Conservation (phyloP, 2,329 filamentous ascomycete genomes). For the Alternaria sp. region DNA sequence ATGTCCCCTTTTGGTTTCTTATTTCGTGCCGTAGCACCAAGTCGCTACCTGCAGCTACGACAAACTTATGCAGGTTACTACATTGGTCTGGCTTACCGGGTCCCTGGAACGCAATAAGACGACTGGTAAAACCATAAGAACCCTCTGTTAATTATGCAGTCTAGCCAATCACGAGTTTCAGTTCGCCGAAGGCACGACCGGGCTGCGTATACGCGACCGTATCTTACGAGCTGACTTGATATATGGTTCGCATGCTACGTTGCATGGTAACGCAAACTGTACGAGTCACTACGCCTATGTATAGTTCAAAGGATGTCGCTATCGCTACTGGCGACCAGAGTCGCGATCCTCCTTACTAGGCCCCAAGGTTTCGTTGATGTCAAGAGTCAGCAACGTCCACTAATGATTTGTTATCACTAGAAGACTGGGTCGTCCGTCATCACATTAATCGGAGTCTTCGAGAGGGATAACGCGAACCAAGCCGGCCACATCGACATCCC, state of each 20-base stretch:
- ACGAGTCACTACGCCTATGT: slow-evolving; percentile 4
- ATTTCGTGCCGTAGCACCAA: slow-evolving; percentile 10
- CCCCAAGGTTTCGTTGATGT: slow-evolving; percentile 11
- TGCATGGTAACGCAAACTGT: not conserved
- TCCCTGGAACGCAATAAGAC: slow-evolving; percentile 5
- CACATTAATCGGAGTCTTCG: not conserved
- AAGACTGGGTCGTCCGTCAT: not conserved
- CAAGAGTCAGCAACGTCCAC: slow-evolving; percentile 13
- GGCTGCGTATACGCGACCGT: not conserved
- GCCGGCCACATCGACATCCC: not conserved
- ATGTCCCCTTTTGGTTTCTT: slow-evolving; percentile 18
- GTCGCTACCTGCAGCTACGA: slow-evolving; percentile 12
- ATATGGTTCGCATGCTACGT: not conserved
- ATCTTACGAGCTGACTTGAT: slow-evolving; percentile 4
- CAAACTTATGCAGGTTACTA: slow-evolving; percentile 23
- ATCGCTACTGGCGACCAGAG: not conserved
- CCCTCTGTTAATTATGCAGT: slow-evolving; percentile 3
- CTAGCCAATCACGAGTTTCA: slow-evolving; percentile 8
- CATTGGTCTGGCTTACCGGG: slow-evolving; percentile 11
- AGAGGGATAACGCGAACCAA: not conserved
- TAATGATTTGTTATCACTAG: not conserved
- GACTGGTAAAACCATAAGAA: slow-evolving; percentile 11
- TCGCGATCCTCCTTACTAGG: slow-evolving; percentile 9
- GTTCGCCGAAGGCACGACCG: slow-evolving; percentile 8
- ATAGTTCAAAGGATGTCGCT: not conserved